Conservation (phyloP, 768 basidiomycete genomes). For the Termitomyces sp. region DNA sequence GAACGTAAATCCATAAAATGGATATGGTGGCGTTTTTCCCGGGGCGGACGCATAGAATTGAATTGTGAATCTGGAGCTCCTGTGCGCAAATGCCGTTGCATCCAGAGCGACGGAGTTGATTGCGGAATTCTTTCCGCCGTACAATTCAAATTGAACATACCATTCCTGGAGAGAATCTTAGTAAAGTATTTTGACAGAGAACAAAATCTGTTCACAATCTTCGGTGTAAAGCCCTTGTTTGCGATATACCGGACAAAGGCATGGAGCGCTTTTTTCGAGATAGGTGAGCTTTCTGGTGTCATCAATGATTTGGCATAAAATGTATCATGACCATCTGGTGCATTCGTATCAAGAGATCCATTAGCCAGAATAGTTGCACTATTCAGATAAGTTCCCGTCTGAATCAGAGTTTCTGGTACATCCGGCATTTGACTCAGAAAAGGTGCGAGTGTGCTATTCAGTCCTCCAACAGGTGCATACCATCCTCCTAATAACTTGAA, state of each 20-base stretch:
- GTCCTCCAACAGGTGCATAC: not conserved
- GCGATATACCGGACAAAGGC: slow-evolving; percentile 9
- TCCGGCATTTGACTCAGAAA: not conserved
- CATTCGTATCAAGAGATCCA: slow-evolving; percentile 5
- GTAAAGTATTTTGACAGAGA: not conserved
- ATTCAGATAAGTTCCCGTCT: not conserved
- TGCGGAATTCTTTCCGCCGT: slow-evolving; percentile 38
- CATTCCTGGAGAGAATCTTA: slow-evolving; percentile 18
- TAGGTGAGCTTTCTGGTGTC: slow-evolving; percentile 21
- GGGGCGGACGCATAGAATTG: slow-evolving; percentile 45
- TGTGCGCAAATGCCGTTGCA: slow-evolving; percentile 39
- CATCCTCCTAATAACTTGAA: slow-evolving; percentile 23
- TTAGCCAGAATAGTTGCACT: not conserved
- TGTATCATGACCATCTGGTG: slow-evolving; percentile 18
- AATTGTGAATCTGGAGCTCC: slow-evolving; percentile 37
- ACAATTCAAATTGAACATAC: slow-evolving; percentile 36
- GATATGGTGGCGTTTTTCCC: slow-evolving; percentile 33
- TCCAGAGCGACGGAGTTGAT: slow-evolving; percentile 33
- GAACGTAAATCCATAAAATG: slow-evolving; percentile 36
- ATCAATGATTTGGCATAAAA: slow-evolving; percentile 28
- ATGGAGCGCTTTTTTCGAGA: slow-evolving; percentile 23
- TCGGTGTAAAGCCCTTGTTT: slow-evolving; percentile 23
- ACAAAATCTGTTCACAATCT: slow-evolving; percentile 13
- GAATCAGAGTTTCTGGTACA: not conserved
- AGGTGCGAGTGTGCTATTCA: not conserved